Evolutionary conservation across 805 yeast genomes (phyloP).

Genomic region (Barnettozyma californica): DNA sequence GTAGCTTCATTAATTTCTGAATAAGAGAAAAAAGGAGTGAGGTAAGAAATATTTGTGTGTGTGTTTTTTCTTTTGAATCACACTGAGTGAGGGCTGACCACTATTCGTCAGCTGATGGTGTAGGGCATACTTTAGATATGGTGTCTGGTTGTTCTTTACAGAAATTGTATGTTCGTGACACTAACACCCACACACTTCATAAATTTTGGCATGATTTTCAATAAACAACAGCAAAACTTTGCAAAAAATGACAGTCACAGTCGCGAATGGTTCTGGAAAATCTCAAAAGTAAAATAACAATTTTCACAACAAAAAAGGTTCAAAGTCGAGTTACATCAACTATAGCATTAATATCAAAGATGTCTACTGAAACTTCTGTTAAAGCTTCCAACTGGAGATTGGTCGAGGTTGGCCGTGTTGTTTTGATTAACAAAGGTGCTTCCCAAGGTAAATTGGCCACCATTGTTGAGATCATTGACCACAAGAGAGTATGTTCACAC

Average conservation of each 20-base stretch:
- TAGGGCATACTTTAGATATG: neutral
- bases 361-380: conserved; percentile 73
- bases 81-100: neutral
- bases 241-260: conserved; percentile 5
- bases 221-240: neutral
- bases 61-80: neutral
- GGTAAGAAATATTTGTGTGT: too few relatives aligned
- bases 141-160: neutral
- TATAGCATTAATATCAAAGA: conserved; percentile 27
- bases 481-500: conserved; percentile 80
- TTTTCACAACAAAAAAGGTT: conserved; percentile 10
- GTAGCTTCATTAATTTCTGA: neutral
- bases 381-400: conserved; percentile 98
- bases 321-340: conserved; percentile 5
- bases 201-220: neutral
- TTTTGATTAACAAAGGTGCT: conserved; percentile 77
- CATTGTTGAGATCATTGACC: conserved; percentile 98
- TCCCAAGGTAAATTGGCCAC: conserved; percentile 83
- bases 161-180: neutral
- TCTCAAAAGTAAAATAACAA: conserved; percentile 5
- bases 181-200: conserved; percentile 1
- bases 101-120: neutral
- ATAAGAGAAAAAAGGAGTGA: neutral
- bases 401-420: conserved; percentile 99
- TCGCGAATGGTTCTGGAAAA: conserved; percentile 7